Conservation (phyloP, 2,329 filamentous ascomycete genomes). For the Geosmithia putterillii region DNA sequence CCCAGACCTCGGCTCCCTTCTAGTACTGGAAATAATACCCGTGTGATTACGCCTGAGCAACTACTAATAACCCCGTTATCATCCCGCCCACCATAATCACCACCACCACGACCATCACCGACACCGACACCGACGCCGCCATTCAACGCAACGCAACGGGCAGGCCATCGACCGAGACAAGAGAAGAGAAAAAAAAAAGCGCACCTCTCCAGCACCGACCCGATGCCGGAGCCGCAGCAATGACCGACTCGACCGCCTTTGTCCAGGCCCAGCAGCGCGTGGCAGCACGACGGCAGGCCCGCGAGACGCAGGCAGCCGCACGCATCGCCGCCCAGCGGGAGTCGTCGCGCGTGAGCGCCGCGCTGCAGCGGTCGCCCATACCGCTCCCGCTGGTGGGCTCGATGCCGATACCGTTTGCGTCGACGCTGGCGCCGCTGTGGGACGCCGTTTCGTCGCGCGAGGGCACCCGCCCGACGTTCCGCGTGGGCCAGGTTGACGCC, state of each 20-base stretch:
- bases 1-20: conserved; percentile 1
- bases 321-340: conserved; percentile 36
- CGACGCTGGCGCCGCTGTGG: conserved; percentile 51
- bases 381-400: conserved; percentile 21
- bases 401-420: too few species aligned
- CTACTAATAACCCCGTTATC: background rate
- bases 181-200: too few species aligned
- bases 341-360: conserved; percentile 38
- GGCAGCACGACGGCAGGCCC: conserved; percentile 64
- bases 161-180: background rate
- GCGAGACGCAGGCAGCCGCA: conserved; percentile 53
- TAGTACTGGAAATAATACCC: background rate
- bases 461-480: conserved; percentile 73
- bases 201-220: conserved; percentile 1
- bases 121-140: background rate
- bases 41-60: background rate
- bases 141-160: background rate
- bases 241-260: conserved; percentile 52
- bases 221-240: conserved; percentile 19
- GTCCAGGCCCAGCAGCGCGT: conserved; percentile 82
- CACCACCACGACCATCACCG: background rate
- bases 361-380: conserved; percentile 45
- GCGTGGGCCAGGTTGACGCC: conserved; percentile 91
- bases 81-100: background rate
- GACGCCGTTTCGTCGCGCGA: conserved; percentile 60